These are phyloP conservation scores for Mangifera indica DNA, from an alignment of 345 rosid species.

Conservation along the genomic window DNA sequence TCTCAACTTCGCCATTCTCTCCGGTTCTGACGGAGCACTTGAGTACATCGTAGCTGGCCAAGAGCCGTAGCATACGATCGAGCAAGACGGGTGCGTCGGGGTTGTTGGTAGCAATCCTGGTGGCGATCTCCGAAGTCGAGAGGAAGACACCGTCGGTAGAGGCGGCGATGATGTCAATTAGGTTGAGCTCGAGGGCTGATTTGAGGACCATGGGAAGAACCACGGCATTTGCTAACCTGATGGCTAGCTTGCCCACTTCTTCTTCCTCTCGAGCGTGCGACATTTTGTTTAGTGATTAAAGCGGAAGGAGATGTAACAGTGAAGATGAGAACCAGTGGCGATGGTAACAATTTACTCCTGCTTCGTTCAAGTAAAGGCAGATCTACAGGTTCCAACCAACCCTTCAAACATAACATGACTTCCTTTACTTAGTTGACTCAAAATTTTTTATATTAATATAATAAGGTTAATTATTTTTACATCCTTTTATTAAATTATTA, in stretches of 20 bases:
- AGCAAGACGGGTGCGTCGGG: conserved; percentile 41
- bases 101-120: conserved; percentile 35
- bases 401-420: no score
- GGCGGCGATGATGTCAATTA: conserved; percentile 39
- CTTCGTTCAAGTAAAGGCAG: no score
- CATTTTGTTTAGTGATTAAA: neutral
- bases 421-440: no score
- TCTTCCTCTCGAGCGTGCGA: neutral
- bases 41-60: no score
- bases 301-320: no score
- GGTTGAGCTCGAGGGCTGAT: conserved; percentile 44
- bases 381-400: no score
- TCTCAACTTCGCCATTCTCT: conserved; percentile 26
- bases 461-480: no score
- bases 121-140: conserved; percentile 43
- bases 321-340: no score
- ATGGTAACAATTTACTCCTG: no score
- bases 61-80: conserved; percentile 25
- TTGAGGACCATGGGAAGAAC: conserved; percentile 37
- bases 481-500: no score
- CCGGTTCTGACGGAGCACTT: conserved; percentile 11
- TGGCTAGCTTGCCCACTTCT: conserved; percentile 27
- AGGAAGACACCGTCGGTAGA: conserved; percentile 26
- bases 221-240: neutral
- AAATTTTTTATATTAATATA: no score